Conservation (phyloP, 108 stramenopile genomes). For the Nitzschia sp. region DNA sequence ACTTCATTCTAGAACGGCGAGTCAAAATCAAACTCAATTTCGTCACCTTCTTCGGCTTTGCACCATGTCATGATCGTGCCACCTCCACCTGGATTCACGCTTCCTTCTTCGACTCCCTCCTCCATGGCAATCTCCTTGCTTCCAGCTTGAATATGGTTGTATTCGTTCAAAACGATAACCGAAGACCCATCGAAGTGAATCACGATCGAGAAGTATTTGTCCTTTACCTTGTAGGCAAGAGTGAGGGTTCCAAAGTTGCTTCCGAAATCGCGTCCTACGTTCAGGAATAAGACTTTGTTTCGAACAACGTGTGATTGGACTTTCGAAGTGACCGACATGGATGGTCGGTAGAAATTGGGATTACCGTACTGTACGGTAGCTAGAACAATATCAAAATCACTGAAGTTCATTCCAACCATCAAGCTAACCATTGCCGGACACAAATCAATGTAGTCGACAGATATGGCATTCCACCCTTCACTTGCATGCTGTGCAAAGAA, state of each 20-base stretch:
- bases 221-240: slow-evolving; percentile 32
- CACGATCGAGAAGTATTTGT: slow-evolving; percentile 38
- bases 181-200: slow-evolving; percentile 40
- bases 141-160: slow-evolving; percentile 37
- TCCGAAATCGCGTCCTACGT: slow-evolving; percentile 43
- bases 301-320: slow-evolving; percentile 40
- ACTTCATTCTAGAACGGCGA: slow-evolving; percentile 47
- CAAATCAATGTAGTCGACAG: slow-evolving; percentile 50
- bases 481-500: slow-evolving; percentile 41
- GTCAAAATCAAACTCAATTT: slow-evolving; percentile 45
- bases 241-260: slow-evolving; percentile 44
- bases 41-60: slow-evolving; percentile 33
- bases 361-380: slow-evolving; percentile 43
- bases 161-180: slow-evolving; percentile 35
- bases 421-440: slow-evolving; percentile 44
- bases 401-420: slow-evolving; percentile 50
- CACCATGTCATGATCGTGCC: slow-evolving; percentile 45
- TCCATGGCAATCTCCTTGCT: slow-evolving; percentile 39
- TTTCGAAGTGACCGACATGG: slow-evolving; percentile 42
- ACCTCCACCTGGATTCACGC: slow-evolving; percentile 40
- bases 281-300: slow-evolving; percentile 43
- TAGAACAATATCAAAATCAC: slow-evolving; percentile 33
- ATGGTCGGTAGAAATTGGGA: slow-evolving; percentile 32
- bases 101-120: slow-evolving; percentile 38
- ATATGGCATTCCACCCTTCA: slow-evolving; percentile 49